phyloP scores from a whole-genome alignment of 2,329 filamentous ascomycete species.

The Karstenula rhodostoma region DNA sequence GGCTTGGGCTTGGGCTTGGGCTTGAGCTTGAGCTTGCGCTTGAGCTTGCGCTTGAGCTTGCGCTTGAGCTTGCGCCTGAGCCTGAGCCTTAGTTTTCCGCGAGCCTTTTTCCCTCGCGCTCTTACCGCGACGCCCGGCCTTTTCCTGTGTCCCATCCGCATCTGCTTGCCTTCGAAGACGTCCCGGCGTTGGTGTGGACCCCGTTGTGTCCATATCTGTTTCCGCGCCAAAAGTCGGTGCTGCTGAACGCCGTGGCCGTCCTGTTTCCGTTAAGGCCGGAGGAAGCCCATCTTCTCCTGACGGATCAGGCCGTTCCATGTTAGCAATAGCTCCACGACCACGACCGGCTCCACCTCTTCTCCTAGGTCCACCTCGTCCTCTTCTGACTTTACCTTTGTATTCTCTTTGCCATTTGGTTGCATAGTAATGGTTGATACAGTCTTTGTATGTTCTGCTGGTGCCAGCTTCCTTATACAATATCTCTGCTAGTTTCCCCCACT shows the following conservation, averaged over 20 bases:
- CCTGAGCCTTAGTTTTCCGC: constrained; percentile 50
- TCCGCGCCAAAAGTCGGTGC: constrained; percentile 76
- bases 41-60: neutral
- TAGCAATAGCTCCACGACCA: constrained; percentile 67
- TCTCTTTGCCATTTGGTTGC: constrained; percentile 77
- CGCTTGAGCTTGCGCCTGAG: neutral
- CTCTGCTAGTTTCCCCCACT: constrained; percentile 81
- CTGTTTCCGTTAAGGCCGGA: constrained; percentile 55
- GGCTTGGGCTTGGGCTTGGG: neutral
- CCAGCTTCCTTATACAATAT: constrained; percentile 58
- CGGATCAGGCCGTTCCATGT: constrained; percentile 50
- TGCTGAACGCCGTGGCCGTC: constrained; percentile 60
- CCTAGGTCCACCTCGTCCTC: constrained; percentile 36
- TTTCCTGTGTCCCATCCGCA: constrained; percentile 43
- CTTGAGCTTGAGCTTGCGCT: neutral
- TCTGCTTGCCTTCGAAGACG: constrained; percentile 47
- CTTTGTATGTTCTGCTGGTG: constrained; percentile 74
- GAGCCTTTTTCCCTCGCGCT: constrained; percentile 47
- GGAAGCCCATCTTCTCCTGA: constrained; percentile 49
- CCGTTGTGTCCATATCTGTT: constrained; percentile 65
- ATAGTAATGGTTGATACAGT: constrained; percentile 88
- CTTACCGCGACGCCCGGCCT: constrained; percentile 54
- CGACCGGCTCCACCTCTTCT: constrained; percentile 51
- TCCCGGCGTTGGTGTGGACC: constrained; percentile 39
- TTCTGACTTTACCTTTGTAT: constrained; percentile 74